Conservation (phyloP, 1,284 basidiomycete species). For the Cryptococcus neoformans region DNA sequence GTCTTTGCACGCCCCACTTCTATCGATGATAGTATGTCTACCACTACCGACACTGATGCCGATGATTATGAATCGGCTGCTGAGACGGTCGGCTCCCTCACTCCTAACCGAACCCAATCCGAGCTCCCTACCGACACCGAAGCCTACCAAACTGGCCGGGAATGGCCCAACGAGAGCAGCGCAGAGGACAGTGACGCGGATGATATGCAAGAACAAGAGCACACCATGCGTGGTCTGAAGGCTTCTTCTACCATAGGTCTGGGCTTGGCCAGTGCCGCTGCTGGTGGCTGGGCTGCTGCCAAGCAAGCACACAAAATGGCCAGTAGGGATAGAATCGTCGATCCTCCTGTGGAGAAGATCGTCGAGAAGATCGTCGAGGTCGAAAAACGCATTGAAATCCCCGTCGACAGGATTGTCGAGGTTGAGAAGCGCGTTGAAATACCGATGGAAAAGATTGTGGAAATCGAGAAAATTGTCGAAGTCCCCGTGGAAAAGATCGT, state of each 20-base stretch:
- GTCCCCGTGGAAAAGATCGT: conserved; percentile 42
- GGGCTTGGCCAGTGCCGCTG: conserved; percentile 16
- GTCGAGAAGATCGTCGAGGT: conserved; percentile 28
- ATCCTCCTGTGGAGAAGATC: conserved; percentile 36
- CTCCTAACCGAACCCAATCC: conserved; percentile 59
- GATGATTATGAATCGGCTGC: conserved; percentile 81
- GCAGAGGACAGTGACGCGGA: conserved; percentile 55
- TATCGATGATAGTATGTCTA: conserved; percentile 44
- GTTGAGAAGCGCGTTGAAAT: conserved; percentile 46
- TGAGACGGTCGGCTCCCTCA: conserved; percentile 64
- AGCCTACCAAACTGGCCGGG: conserved; percentile 40
- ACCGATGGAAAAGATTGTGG: conserved; percentile 36
- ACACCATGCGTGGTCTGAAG: conserved; percentile 17
- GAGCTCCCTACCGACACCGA: conserved; percentile 56
- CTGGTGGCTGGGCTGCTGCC: conserved; percentile 30
- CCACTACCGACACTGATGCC: conserved; percentile 63
- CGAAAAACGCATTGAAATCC: conserved; percentile 27
- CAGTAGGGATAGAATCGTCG: conserved; percentile 29
- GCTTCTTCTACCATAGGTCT: conserved; percentile 12
- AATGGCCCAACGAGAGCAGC: conserved; percentile 31
- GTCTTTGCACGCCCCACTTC: conserved; percentile 26
- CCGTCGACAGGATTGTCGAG: conserved; percentile 34
- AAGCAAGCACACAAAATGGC: conserved; percentile 31
- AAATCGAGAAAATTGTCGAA: conserved; percentile 39
- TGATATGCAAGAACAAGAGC: conserved; percentile 39